phyloP scores from a whole-genome alignment of 1,284 basidiomycete genomes.

The Tylopilus sp. region DNA sequence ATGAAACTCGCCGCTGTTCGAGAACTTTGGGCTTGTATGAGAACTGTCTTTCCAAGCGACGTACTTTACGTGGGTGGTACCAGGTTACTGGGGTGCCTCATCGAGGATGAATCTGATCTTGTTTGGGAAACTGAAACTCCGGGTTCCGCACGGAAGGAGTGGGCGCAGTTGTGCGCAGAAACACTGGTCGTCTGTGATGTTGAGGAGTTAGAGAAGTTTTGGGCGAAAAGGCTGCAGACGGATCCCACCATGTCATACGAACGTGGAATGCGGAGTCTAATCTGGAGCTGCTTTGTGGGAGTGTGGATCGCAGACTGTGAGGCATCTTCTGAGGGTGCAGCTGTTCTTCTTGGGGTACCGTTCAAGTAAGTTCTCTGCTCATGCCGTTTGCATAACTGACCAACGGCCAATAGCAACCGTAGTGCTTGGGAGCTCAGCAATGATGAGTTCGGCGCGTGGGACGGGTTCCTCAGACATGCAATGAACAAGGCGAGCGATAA shows the following conservation, averaged over 20 bases:
- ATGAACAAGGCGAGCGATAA: slow-evolving; percentile 56
- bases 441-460: slow-evolving; percentile 57
- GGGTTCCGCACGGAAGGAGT: slow-evolving; percentile 45
- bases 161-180: slow-evolving; percentile 59
- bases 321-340: slow-evolving; percentile 49
- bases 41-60: slow-evolving; percentile 40
- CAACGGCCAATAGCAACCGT: slow-evolving; percentile 36
- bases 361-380: slow-evolving; percentile 47
- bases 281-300: slow-evolving; percentile 55
- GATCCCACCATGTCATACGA: slow-evolving; percentile 22
- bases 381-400: slow-evolving; percentile 8
- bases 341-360: slow-evolving; percentile 56
- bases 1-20: slow-evolving; percentile 52
- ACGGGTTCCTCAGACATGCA: slow-evolving; percentile 48
- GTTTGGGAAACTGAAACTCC: slow-evolving; percentile 41
- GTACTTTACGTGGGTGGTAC: slow-evolving; percentile 43
- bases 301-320: slow-evolving; percentile 45
- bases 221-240: slow-evolving; percentile 33
- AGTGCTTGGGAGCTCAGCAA: slow-evolving; percentile 52
- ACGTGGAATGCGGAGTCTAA: slow-evolving; percentile 34
- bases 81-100: slow-evolving; percentile 45
- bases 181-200: slow-evolving; percentile 43
- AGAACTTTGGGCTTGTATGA: slow-evolving; percentile 51
- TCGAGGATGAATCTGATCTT: slow-evolving; percentile 46
- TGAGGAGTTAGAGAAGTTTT: slow-evolving; percentile 51